Base-by-base conservation (phyloP, 1,284 basidiomycete genomes). In the Cryptococcus deneoformans region DNA sequence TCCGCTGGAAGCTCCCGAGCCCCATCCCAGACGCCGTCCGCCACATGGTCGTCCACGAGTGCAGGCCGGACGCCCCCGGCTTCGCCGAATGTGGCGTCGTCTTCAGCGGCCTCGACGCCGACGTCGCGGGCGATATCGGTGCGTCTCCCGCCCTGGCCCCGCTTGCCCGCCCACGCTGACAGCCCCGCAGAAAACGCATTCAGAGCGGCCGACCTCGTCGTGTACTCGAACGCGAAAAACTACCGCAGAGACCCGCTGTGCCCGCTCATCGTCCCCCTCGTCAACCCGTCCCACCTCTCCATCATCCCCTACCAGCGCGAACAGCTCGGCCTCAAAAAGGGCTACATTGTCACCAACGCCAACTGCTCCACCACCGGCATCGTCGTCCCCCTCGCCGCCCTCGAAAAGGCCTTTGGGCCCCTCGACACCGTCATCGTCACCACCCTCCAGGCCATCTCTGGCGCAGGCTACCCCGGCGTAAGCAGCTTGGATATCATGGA, bases 171-270 rank as follows among this genome's bases (percentile, higher is more conserved):
- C 40, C 6, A 12, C 20, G 34, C 38, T 44, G 29, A 38, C 42
- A 9, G 38, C 45, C 55, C 43, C 49, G 29, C 66, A 96, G 96
- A 99, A 82, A 80, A 83, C 42, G 87, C 88, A 0, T 96, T 99
- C 80, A 83, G 95, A 65, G 78, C 82, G 16, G 91, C 94, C 38
- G 89, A 99, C 69, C 83, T 97, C 50, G 86, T 89, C 55, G 89
- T 99, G 34, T 99, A 98, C 79, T 97, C 93, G 35, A 99, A 99
- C 69, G 88, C 96, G n/a, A 97, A 96, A 79, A 98, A 94, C 78
- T 94, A 89, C 79, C 85, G 96, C 54, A 83, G 92, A 42, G 95
- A 98, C 78, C 92, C 92, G 3, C 81, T 88, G 60, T 93, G 96
- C n/a, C 96, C 96, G 0, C 87, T 99, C 73, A 86, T 98, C 78